Evolutionary conservation across 2,329 filamentous ascomycete genomes (phyloP).

Genomic region (Hirsutella rhossiliensis): DNA sequence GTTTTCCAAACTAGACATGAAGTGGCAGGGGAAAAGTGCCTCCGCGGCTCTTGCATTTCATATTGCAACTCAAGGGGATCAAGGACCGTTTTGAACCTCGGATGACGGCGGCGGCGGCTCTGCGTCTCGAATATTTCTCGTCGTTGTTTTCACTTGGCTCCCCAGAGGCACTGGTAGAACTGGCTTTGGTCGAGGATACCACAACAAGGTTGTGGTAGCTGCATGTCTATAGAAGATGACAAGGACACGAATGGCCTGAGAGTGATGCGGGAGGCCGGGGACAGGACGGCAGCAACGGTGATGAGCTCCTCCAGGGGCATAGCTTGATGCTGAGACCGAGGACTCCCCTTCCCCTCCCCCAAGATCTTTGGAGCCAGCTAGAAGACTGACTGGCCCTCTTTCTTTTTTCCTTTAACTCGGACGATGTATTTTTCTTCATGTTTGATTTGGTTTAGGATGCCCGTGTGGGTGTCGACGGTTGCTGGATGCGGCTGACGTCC

Average conservation of each 20-base stretch:
- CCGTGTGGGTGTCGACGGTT: no score
- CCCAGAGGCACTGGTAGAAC: neutral
- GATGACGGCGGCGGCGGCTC: neutral
- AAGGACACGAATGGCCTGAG: neutral
- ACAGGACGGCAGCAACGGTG: no score
- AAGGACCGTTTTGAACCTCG: neutral
- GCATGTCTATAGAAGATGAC: neutral
- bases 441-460: no score
- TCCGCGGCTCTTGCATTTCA: constrained; percentile 3
- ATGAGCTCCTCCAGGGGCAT: no score
- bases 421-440: no score
- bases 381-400: no score
- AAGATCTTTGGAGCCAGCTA: no score
- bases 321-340: no score
- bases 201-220: neutral
- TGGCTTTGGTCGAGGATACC: neutral
- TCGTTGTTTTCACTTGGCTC: neutral
- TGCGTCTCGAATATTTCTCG: neutral
- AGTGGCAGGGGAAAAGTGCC: constrained; percentile 1
- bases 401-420: no score
- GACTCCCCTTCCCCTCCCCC: no score
- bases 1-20: constrained; percentile 8
- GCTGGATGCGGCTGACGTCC: no score
- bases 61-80: neutral
- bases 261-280: neutral